Evolutionary conservation across 495 filamentous ascomycete genomes (phyloP).

Genomic region (Hypoxylon subgilvum): DNA sequence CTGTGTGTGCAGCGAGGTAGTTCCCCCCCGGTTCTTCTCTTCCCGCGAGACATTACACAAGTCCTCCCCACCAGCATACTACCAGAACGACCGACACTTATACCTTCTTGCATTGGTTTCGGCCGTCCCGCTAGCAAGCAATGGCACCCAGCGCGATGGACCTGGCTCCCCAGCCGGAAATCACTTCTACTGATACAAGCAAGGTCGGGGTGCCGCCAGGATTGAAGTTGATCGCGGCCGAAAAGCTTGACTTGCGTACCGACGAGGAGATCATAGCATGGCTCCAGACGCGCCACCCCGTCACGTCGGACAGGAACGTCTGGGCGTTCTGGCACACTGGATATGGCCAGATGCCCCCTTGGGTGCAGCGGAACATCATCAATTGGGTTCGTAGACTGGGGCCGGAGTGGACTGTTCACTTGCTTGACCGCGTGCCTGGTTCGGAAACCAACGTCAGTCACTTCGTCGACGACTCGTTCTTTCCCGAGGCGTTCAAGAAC

Average conservation of each 20-base stretch:
- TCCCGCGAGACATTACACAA: too few relatives aligned
- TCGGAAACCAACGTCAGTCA: slow-evolving; percentile 35
- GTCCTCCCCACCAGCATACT: too few relatives aligned
- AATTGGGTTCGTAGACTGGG: slow-evolving; percentile 43
- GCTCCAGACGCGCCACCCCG: slow-evolving; percentile 35
- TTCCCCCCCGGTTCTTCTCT: too few relatives aligned
- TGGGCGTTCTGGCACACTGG: slow-evolving; percentile 54
- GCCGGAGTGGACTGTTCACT: slow-evolving; percentile 40
- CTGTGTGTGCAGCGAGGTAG: too few relatives aligned
- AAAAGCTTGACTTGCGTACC: slow-evolving; percentile 34
- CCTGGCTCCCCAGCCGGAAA: slow-evolving; percentile 7
- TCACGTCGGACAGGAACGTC: slow-evolving; percentile 52
- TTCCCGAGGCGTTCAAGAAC: slow-evolving; percentile 45
- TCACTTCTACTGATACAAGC: slow-evolving; percentile 4
- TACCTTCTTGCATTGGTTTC: too few relatives aligned
- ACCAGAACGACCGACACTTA: too few relatives aligned
- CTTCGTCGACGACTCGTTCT: slow-evolving; percentile 39
- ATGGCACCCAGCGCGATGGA: slow-evolving; percentile 32
- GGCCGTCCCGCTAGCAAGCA: neutral
- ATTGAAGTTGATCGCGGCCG: slow-evolving; percentile 26
- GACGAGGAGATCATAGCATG: slow-evolving; percentile 38
- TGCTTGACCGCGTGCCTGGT: slow-evolving; percentile 36
- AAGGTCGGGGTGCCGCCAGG: slow-evolving; percentile 25
- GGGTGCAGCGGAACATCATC: slow-evolving; percentile 48
- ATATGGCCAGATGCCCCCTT: slow-evolving; percentile 39